These are phyloP conservation scores for Penicillium glabrum DNA, from an alignment of 2,329 filamentous ascomycete genomes.

Conservation along the genomic window DNA sequence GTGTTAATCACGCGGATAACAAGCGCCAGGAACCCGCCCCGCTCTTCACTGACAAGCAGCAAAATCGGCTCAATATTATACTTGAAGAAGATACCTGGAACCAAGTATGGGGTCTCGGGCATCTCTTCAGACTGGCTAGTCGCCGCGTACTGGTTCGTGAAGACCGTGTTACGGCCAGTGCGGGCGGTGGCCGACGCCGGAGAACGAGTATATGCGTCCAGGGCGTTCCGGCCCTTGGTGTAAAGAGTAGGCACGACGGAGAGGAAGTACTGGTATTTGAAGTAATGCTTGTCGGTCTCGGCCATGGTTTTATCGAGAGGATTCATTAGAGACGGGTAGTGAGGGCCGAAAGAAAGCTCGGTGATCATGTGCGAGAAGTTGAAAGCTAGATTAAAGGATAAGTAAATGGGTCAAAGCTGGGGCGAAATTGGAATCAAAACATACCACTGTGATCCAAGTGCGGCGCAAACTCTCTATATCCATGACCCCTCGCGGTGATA, in stretches of 20 bases:
- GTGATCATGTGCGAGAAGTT: slow-evolving; percentile 98
- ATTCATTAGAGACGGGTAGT: slow-evolving; percentile 90
- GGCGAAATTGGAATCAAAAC: slow-evolving; percentile 30
- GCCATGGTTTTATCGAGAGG: slow-evolving; percentile 91
- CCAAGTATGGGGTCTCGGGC: slow-evolving; percentile 59
- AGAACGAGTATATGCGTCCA: slow-evolving; percentile 44
- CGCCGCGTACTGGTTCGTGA: slow-evolving; percentile 97
- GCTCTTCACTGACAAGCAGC: slow-evolving; percentile 78
- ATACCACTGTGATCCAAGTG: slow-evolving; percentile 81
- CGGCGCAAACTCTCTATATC: slow-evolving; percentile 77
- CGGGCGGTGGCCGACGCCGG: slow-evolving; percentile 31
- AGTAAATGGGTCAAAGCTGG: not conserved
- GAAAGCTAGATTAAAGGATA: slow-evolving; percentile 62
- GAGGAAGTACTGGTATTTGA: slow-evolving; percentile 98
- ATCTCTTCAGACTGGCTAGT: slow-evolving; percentile 73
- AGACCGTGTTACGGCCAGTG: slow-evolving; percentile 52
- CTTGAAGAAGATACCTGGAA: slow-evolving; percentile 96
- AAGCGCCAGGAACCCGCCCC: slow-evolving; percentile 72
- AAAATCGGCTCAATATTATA: slow-evolving; percentile 97
- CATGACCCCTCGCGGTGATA: slow-evolving; percentile 91
- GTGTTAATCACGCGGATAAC: slow-evolving; percentile 86
- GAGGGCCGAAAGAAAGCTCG: slow-evolving; percentile 95
- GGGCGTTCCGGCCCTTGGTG: slow-evolving; percentile 55
- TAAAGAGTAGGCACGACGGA: slow-evolving; percentile 94
- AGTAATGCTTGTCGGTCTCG: slow-evolving; percentile 72